These are phyloP conservation scores for Mesembryanthemum crystallinum DNA, from an alignment of 148 eudicot genomes.

Conservation along the genomic window DNA sequence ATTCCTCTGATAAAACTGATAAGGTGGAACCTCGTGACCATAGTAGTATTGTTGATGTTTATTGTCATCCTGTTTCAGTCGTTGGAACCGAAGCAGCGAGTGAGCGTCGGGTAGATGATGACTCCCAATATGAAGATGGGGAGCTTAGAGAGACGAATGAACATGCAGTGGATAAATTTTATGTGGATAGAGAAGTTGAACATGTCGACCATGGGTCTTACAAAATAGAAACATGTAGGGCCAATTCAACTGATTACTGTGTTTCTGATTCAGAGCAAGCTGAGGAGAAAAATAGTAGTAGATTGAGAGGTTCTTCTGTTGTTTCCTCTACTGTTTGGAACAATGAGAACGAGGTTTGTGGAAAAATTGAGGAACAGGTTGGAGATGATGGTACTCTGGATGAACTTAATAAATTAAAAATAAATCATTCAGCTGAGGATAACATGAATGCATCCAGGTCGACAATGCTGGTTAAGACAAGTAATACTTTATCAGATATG, in stretches of 20 bases:
- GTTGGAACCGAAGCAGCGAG: constrained; percentile 17
- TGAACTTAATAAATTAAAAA: constrained; percentile 4
- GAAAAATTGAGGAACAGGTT: background rate
- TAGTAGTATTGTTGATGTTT: constrained; percentile 11
- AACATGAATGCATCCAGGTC: constrained; percentile 12
- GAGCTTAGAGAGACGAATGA: constrained; percentile 42
- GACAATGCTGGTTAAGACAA: constrained; percentile 21
- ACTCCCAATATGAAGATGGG: constrained; percentile 53
- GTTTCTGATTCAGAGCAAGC: constrained; percentile 14
- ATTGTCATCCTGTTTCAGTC: constrained; percentile 14
- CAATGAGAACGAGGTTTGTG: background rate
- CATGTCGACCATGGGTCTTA: constrained; percentile 26
- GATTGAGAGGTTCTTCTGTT: background rate
- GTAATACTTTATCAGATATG: constrained; percentile 20
- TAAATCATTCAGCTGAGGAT: constrained; percentile 23
- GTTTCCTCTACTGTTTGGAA: constrained; percentile 15
- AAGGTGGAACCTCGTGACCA: constrained; percentile 12
- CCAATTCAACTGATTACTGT: constrained; percentile 17
- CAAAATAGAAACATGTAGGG: constrained; percentile 12
- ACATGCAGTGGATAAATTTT: constrained; percentile 35
- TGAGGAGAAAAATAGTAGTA: constrained; percentile 16
- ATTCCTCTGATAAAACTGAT: constrained; percentile 1
- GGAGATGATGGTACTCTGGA: constrained; percentile 10
- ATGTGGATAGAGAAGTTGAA: constrained; percentile 29
- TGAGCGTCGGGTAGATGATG: constrained; percentile 35